Percentiles rank a stretch among this genome's conserved stretches.
Evolutionary conservation across 352 stramenopile species (phyloP).

Genomic region (Phytophthora hybrid): DNA sequence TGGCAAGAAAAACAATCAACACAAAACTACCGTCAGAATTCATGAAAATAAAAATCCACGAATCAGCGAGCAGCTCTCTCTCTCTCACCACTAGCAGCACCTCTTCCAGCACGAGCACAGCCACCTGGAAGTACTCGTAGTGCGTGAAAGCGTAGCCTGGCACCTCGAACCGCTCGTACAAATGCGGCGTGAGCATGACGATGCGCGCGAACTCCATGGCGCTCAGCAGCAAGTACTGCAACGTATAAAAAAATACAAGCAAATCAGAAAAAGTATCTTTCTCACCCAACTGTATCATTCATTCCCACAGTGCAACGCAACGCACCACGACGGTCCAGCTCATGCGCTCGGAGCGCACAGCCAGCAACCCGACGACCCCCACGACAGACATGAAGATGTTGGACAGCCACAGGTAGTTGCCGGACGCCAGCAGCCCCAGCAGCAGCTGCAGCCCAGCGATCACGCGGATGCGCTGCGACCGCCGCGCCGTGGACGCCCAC

Average conservation of each 20-base stretch:
- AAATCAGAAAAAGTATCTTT: constrained; percentile 26
- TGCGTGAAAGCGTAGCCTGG: constrained; percentile 63
- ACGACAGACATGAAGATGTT: constrained; percentile 82
- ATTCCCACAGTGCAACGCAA: not conserved
- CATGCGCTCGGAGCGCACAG: constrained; percentile 79
- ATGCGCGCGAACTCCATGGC: constrained; percentile 78
- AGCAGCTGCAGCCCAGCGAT: constrained; percentile 70
- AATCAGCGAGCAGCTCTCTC: not conserved
- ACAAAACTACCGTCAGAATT: constrained; percentile 3
- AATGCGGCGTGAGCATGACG: constrained; percentile 67
- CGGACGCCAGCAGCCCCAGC: constrained; percentile 61
- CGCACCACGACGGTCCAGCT: constrained; percentile 83
- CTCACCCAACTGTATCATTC: constrained; percentile 6
- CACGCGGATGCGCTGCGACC: constrained; percentile 73
- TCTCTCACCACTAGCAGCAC: constrained; percentile 70
- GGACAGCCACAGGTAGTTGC: constrained; percentile 80
- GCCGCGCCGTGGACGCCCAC: constrained; percentile 67
- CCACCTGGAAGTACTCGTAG: constrained; percentile 85
- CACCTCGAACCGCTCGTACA: constrained; percentile 69
- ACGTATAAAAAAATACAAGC: constrained; percentile 19
- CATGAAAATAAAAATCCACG: not conserved
- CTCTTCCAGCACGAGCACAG: constrained; percentile 67
- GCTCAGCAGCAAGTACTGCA: constrained; percentile 74
- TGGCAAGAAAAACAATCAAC: constrained; percentile 26
- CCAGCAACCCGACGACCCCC: constrained; percentile 68